Evolutionary conservation across 1,139 yeast species (phyloP).

Genomic region (Neolecta irregularis): DNA sequence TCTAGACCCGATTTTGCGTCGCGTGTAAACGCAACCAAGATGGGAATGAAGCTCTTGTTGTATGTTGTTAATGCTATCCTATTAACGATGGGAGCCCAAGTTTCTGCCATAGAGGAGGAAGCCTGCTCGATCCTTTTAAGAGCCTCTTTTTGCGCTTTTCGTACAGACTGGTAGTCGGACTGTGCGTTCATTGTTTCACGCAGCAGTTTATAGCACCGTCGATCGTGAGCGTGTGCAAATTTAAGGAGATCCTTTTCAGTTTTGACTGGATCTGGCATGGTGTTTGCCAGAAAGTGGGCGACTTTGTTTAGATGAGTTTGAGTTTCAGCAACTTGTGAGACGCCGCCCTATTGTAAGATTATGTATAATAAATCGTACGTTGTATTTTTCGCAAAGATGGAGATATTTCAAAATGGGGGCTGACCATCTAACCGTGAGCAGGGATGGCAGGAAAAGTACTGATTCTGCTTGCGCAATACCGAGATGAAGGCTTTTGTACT

Average conservation of each 20-base stretch:
- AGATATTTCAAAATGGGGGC: constrained; percentile 24
- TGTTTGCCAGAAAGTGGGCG: constrained; percentile 46
- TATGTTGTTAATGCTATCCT: constrained; percentile 47
- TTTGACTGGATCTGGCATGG: constrained; percentile 40
- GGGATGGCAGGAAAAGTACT: constrained; percentile 21
- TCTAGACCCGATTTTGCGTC: constrained; percentile 1
- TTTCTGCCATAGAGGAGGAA: constrained; percentile 9
- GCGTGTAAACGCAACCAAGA: constrained; percentile 30
- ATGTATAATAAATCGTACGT: constrained; percentile 14
- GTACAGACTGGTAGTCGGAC: constrained; percentile 44
- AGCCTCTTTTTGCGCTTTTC: constrained; percentile 48
- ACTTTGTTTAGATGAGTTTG: constrained; percentile 38
- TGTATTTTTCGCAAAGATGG: constrained; percentile 28
- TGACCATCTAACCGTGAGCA: constrained; percentile 11
- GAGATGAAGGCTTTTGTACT: constrained; percentile 54
- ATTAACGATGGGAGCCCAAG: constrained; percentile 41
- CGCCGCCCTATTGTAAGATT: constrained; percentile 17
- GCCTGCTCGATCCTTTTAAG: constrained; percentile 21
- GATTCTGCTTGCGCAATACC: constrained; percentile 49
- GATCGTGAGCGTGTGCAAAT: constrained; percentile 40
- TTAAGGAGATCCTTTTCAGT: constrained; percentile 36
- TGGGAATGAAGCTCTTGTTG: constrained; percentile 49
- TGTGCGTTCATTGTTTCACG: constrained; percentile 40
- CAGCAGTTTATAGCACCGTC: constrained; percentile 42
- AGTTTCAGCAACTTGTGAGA: constrained; percentile 17